Evolutionary conservation across 2,329 filamentous ascomycete genomes (phyloP), one percentile per base, ranked within the genome.

Genomic region (Pyricularia sp.): DNA sequence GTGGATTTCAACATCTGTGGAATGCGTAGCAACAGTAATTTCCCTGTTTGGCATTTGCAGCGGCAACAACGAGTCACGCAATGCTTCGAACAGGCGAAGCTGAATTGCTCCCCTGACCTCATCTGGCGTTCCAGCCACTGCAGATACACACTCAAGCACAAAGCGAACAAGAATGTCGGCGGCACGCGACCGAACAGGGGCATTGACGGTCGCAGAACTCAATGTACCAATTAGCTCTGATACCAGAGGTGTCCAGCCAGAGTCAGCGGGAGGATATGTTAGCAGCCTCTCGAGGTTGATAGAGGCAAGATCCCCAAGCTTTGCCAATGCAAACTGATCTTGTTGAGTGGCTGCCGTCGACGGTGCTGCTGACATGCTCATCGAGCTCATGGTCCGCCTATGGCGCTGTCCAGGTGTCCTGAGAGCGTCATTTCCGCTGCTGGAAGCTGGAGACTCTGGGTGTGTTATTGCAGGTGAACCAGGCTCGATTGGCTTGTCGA

Each of bases 211-310:
- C 0, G 81, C 73, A 0, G 84, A 85, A 67, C 82, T 82, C 26
- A 89, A 74, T 2, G 83, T 83, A 20, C 75, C 74, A 6, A 85
- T 84, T 0, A 90, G 78, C 72, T 89, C 84, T 1, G 80, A 76
- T 0, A 79, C 87, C 36, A 98, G 79, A 4, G 88, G 80, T 14
- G 84, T 79, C 95, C 94, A 99, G 1, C 94, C 93, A 67, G 89
- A 93, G 11, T 86, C 83, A 2, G 86, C 81, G 0, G 90, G 87
- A 0, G 87, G 80, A 70, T 90, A 88, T 11, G 85, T 84, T 12
- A 93, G 84, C 10, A 99, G 81, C 59, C 95, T 87, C 66, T 89
- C 86, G 30, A 93, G 85, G 73, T 94, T 95, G 73, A 92, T 89
- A 33, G 84, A 86, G 2, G 90, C 89, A 68, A 94, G 79, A 71